Percentiles rank a stretch among this genome's conserved stretches.
Evolutionary conservation across 2,329 filamentous ascomycete species (phyloP).

Genomic region (Cytospora piceicola): DNA sequence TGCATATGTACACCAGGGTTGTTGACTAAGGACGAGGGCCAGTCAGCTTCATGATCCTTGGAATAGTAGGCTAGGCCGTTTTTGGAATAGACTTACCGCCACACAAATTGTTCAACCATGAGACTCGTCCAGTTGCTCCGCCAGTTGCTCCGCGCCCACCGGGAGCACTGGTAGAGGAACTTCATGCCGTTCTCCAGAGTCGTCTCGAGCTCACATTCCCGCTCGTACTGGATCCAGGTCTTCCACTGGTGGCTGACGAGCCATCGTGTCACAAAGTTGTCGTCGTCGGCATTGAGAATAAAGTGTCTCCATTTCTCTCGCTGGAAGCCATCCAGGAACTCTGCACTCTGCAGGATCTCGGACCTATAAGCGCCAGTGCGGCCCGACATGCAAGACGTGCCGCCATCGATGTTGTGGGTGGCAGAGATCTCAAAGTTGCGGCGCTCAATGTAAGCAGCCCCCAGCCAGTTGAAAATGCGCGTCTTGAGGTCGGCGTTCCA

Average conservation of each 20-base stretch:
- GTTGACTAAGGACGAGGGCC: constrained; percentile 61
- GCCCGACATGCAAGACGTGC: constrained; percentile 95
- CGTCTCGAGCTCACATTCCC: constrained; percentile 88
- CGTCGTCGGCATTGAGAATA: constrained; percentile 93
- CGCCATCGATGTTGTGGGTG: constrained; percentile 91
- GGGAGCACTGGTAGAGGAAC: constrained; percentile 89
- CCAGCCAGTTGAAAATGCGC: constrained; percentile 83
- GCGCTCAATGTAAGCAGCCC: constrained; percentile 87
- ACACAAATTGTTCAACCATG: constrained; percentile 80
- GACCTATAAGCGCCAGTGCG: constrained; percentile 91
- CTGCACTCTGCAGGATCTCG: constrained; percentile 80
- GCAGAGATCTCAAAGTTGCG: constrained; percentile 97
- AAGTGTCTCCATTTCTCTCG: constrained; percentile 88
- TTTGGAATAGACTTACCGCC: constrained; percentile 68
- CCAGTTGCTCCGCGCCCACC: constrained; percentile 98
- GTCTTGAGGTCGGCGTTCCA: constrained; percentile 61
- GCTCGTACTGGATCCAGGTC: constrained; percentile 93
- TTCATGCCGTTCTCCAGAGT: constrained; percentile 87
- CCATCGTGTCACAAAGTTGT: constrained; percentile 98
- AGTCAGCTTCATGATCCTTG: constrained; percentile 18
- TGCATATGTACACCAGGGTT: constrained; percentile 92
- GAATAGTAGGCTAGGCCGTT: constrained; percentile 25
- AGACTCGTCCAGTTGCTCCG: constrained; percentile 93
- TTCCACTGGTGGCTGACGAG: constrained; percentile 90
- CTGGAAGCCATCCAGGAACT: constrained; percentile 87